Conservation (phyloP, 257 asterid species). For the Solanum appendiculatum region DNA sequence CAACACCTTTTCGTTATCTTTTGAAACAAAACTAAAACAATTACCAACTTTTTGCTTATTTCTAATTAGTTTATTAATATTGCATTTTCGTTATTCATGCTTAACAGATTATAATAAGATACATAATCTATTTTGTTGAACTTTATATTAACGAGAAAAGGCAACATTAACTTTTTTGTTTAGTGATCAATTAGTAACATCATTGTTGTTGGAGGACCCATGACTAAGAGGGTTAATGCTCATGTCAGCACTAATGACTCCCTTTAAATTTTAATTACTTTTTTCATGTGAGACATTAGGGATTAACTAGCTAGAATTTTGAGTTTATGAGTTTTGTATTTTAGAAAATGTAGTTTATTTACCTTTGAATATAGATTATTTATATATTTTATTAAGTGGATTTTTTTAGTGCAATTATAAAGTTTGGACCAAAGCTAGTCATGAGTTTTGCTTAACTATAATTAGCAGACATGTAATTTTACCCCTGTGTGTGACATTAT, state of each 20-base stretch:
- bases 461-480: no score
- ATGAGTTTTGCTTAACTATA: no score
- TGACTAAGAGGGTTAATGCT: background rate
- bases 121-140: background rate
- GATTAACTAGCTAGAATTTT: background rate
- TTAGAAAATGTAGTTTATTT: no score
- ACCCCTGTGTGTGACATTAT: background rate
- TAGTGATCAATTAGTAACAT: background rate
- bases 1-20: conserved; percentile 9
- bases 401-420: background rate
- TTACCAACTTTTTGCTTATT: background rate
- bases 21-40: background rate
- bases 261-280: background rate
- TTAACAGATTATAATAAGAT: background rate
- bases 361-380: background rate
- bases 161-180: background rate
- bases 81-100: background rate
- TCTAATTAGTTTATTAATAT: background rate
- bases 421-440: background rate
- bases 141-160: background rate
- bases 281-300: background rate
- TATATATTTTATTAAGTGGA: no score
- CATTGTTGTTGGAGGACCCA: background rate
- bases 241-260: background rate
- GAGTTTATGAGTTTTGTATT: background rate